Evolutionary conservation across 306 rosid genomes (phyloP).

Genomic region (Casuarina glauca): DNA sequence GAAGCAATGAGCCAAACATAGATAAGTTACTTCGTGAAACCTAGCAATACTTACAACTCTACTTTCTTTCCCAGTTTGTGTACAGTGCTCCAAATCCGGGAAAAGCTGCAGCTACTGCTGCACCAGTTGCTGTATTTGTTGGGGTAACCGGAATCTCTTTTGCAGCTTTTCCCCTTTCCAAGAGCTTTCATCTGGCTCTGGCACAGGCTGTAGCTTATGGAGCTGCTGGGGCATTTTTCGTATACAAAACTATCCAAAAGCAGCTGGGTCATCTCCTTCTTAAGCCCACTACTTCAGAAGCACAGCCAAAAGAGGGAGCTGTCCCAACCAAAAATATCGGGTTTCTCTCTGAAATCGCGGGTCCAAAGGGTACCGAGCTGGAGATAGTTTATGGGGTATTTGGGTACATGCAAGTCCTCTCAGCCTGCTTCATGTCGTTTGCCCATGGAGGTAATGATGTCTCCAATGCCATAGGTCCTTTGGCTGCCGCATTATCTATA

Average conservation of each 20-base stretch:
- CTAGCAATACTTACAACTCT: conserved; percentile 1
- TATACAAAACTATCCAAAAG: conserved; percentile 63
- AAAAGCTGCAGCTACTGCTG: conserved; percentile 95
- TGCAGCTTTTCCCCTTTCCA: conserved; percentile 75
- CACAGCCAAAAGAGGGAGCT: conserved; percentile 43
- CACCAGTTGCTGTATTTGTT: conserved; percentile 81
- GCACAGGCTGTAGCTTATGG: conserved; percentile 75
- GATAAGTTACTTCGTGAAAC: not conserved
- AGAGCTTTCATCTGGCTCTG: conserved; percentile 50
- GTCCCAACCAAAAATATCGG: conserved; percentile 50
- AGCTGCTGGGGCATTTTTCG: conserved; percentile 63
- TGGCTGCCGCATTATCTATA: conserved; percentile 88
- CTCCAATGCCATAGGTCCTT: conserved; percentile 92
- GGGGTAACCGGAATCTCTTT: conserved; percentile 79
- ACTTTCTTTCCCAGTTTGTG: conserved; percentile 60
- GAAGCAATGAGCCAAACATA: conserved; percentile 2
- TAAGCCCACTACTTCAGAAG: conserved; percentile 40
- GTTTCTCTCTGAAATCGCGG: conserved; percentile 77
- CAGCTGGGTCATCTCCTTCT: conserved; percentile 89
- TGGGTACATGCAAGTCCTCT: conserved; percentile 93
- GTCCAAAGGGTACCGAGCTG: conserved; percentile 86
- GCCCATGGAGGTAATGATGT: conserved; percentile 99
- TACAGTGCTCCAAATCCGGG: conserved; percentile 96
- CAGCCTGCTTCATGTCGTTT: conserved; percentile 98
- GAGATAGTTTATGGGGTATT: conserved; percentile 94